A percentile compares a stretch with the other conserved stretches of the same genome.
Evolutionary conservation across 2,329 filamentous ascomycete genomes (phyloP).

Genomic region (Fusarium clavum): DNA sequence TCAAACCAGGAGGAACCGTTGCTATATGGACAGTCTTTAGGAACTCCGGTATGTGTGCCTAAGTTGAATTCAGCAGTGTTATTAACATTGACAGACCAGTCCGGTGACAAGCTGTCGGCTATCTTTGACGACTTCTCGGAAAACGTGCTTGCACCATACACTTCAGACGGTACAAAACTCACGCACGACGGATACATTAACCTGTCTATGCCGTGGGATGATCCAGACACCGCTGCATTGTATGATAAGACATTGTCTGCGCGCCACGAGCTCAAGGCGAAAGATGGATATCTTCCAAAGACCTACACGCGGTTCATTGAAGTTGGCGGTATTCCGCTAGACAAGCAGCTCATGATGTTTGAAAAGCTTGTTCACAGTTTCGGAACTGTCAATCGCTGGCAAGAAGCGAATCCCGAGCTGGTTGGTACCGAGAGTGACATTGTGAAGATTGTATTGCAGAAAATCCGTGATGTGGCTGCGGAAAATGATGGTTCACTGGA

Average conservation of each 20-base stretch:
- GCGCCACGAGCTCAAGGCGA: neutral
- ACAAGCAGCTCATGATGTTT: neutral
- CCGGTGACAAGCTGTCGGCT: neutral
- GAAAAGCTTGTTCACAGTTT: neutral
- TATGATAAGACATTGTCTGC: neutral
- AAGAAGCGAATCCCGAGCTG: neutral
- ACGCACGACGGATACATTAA: slow-evolving; percentile 2
- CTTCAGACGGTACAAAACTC: neutral
- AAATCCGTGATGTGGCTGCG: neutral
- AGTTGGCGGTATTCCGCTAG: rapidly evolving
- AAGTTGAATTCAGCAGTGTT: too few species aligned
- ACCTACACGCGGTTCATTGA: rapidly evolving
- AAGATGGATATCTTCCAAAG: neutral
- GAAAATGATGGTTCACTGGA: neutral
- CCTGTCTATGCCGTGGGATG: slow-evolving; percentile 12
- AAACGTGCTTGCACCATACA: neutral
- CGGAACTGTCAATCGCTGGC: neutral
- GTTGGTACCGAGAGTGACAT: neutral
- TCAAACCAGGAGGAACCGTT: slow-evolving; percentile 10
- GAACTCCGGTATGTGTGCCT: neutral
- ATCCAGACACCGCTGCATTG: neutral
- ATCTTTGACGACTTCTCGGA: neutral
- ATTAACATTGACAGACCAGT: neutral
- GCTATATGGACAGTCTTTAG: slow-evolving; percentile 11
- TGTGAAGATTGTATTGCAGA: neutral